Conservation (phyloP, 1,284 basidiomycete species). For the Naganishia liquefaciens region DNA sequence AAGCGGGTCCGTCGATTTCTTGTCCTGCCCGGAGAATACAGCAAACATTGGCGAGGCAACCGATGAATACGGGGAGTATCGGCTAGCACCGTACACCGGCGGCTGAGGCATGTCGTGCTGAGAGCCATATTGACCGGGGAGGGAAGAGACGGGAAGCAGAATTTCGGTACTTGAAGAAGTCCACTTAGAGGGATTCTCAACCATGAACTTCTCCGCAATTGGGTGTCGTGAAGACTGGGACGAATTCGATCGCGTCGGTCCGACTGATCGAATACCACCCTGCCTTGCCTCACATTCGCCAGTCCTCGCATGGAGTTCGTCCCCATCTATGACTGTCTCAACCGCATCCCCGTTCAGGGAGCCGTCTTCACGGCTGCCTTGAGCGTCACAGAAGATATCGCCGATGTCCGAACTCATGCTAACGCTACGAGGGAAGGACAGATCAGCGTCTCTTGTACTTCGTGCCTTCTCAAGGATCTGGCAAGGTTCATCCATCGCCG, state of each 20-base stretch:
- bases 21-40: conserved; percentile 1
- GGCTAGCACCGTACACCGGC: neutral
- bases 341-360: conserved; percentile 8
- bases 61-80: conserved; percentile 21
- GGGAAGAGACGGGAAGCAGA: neutral
- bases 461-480: conserved; percentile 1
- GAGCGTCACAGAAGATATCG: conserved; percentile 15
- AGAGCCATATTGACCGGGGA: neutral
- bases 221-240: neutral
- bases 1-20: conserved; percentile 33
- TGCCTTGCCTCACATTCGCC: neutral
- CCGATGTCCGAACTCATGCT: conserved; percentile 25
- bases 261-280: neutral
- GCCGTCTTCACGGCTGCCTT: conserved; percentile 1
- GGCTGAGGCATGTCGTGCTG: conserved; percentile 2
- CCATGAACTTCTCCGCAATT: conserved; percentile 1
- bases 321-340: conserved; percentile 15
- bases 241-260: neutral
- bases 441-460: conserved; percentile 2
- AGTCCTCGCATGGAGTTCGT: neutral
- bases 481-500: conserved; percentile 13
- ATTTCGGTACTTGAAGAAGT: conserved; percentile 17
- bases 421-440: conserved; percentile 26
- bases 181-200: too few species aligned
- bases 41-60: conserved; percentile 23